These are phyloP conservation scores for Piromyces finnis DNA, from an alignment of 192 early-diverging fungal species.

Conservation along the genomic window DNA sequence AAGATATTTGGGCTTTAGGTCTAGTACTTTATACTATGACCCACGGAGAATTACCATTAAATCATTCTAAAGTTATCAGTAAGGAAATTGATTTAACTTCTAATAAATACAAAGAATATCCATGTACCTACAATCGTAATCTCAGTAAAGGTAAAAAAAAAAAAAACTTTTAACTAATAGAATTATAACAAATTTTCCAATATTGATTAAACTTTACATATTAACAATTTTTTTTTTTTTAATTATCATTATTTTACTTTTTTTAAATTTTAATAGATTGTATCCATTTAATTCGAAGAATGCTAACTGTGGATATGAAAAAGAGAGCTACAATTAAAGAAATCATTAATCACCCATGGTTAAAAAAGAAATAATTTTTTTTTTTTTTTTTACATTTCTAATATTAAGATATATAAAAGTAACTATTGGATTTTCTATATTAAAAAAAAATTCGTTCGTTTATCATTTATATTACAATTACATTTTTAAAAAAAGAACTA, in stretches of 20 bases:
- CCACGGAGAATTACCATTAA: not conserved
- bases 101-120: not conserved
- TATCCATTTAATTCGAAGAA: not conserved
- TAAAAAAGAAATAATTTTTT: not conserved
- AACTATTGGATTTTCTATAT: too few species aligned
- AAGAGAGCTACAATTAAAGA: not conserved
- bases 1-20: not conserved
- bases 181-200: too few species aligned
- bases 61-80: not conserved
- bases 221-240: too few species aligned
- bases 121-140: not conserved
- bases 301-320: not conserved
- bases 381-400: too few species aligned
- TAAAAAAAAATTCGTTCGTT: too few species aligned
- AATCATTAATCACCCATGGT: not conserved
- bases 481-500: too few species aligned
- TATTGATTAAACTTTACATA: too few species aligned
- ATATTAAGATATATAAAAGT: too few species aligned
- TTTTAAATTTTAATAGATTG: not conserved
- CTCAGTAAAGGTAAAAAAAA: not conserved
- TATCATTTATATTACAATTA: too few species aligned
- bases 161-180: not conserved
- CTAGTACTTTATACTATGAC: not conserved
- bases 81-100: not conserved
- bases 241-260: too few species aligned